Evolutionary conservation across 1,284 basidiomycete genomes (phyloP).

Genomic region (Takashimella tepidaria): DNA sequence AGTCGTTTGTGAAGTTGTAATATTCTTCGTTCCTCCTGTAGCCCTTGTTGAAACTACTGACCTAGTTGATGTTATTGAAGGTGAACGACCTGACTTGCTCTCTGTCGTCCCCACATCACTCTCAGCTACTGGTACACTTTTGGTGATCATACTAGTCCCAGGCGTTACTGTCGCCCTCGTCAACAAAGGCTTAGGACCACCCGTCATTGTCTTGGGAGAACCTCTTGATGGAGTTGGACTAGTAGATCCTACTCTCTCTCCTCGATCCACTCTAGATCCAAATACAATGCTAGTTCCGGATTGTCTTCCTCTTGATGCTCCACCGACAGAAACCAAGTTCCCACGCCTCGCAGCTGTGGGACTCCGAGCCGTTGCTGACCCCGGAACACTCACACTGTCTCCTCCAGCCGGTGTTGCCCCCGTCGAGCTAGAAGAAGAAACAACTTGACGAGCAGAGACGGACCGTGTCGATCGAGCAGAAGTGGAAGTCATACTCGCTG

Average conservation of each 20-base stretch:
- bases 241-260: constrained; percentile 1
- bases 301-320: not conserved
- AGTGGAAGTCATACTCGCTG: constrained; percentile 14
- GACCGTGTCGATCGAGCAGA: constrained; percentile 1
- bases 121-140: not conserved
- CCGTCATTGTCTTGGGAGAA: constrained; percentile 14
- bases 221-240: constrained; percentile 19
- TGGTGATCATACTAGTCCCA: too few species aligned
- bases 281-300: too few species aligned
- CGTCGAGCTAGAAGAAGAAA: too few species aligned
- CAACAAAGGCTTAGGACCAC: constrained; percentile 28
- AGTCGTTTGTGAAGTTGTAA: too few species aligned
- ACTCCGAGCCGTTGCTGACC: constrained; percentile 20
- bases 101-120: not conserved
- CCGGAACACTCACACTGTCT: not conserved
- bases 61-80: not conserved
- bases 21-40: too few species aligned
- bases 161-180: constrained; percentile 21
- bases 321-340: constrained; percentile 21
- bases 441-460: constrained; percentile 2
- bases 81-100: not conserved
- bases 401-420: not conserved
- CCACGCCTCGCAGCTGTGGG: constrained; percentile 29
- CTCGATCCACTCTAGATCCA: too few species aligned
- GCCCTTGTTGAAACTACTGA: not conserved